These are phyloP conservation scores for Xylona heveae DNA, from an alignment of 495 filamentous ascomycete genomes.

Conservation along the genomic window DNA sequence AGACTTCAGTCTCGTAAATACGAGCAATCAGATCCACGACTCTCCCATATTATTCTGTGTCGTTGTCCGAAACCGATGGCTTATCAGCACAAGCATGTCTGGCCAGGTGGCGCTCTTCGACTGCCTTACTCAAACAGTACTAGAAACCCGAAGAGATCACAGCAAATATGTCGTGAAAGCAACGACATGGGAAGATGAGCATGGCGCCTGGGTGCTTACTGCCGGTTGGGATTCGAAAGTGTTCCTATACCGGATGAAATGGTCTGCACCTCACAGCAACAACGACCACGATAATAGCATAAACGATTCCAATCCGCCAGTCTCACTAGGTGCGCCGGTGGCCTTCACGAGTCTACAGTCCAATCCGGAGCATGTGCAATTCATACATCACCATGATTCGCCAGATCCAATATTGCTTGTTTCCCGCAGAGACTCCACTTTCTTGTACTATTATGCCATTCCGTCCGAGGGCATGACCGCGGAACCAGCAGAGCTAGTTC, in stretches of 20 bases:
- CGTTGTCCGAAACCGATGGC: constrained; percentile 12
- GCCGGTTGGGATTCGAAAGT: constrained; percentile 46
- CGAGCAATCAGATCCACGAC: constrained; percentile 23
- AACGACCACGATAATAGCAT: background rate
- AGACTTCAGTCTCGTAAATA: constrained; percentile 12
- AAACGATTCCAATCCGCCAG: too few relatives aligned
- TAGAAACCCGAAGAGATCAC: constrained; percentile 34
- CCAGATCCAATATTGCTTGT: constrained; percentile 26
- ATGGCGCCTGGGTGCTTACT: constrained; percentile 28
- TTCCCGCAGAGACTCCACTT: constrained; percentile 37
- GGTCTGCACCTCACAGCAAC: background rate
- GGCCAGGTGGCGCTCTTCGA: constrained; percentile 29
- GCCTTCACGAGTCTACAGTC: constrained; percentile 27
- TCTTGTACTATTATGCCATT: constrained; percentile 36
- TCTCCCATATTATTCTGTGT: constrained; percentile 35
- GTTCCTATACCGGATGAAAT: constrained; percentile 22
- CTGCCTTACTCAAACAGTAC: constrained; percentile 13
- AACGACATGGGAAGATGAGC: constrained; percentile 16
- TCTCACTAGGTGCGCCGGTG: constrained; percentile 20
- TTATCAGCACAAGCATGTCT: constrained; percentile 40
- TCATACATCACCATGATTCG: constrained; percentile 26
- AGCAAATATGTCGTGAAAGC: constrained; percentile 40
- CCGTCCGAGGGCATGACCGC: constrained; percentile 3
- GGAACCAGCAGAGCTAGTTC: constrained; percentile 13
- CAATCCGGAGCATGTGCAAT: constrained; percentile 40